phyloP scores from a whole-genome alignment of 2,329 filamentous ascomycete genomes.

The Chrysosporium keratinophilum region DNA sequence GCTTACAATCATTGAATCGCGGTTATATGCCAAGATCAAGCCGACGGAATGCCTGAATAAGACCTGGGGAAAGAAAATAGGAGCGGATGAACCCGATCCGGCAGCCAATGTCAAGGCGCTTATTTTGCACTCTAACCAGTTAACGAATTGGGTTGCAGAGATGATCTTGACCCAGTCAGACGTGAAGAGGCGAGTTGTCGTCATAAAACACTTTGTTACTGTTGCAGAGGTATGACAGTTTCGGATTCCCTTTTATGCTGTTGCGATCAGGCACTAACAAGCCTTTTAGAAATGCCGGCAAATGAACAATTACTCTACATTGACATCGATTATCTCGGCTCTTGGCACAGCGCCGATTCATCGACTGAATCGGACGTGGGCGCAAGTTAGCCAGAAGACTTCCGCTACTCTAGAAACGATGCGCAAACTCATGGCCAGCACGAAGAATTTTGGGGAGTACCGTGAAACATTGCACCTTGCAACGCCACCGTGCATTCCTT shows the following conservation, averaged over 20 bases:
- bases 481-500: constrained; percentile 94
- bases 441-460: constrained; percentile 97
- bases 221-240: constrained; percentile 66
- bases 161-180: constrained; percentile 96
- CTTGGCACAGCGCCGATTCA: constrained; percentile 90
- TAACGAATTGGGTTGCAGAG: constrained; percentile 98
- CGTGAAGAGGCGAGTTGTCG: constrained; percentile 88
- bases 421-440: constrained; percentile 90
- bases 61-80: constrained; percentile 95
- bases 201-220: constrained; percentile 96
- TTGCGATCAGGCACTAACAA: constrained; percentile 29
- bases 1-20: constrained; percentile 91
- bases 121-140: constrained; percentile 94
- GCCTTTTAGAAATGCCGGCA: constrained; percentile 68
- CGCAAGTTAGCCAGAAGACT: constrained; percentile 78
- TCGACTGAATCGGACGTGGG: constrained; percentile 86
- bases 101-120: constrained; percentile 91
- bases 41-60: constrained; percentile 95
- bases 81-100: constrained; percentile 55
- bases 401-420: constrained; percentile 74
- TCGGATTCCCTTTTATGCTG: neutral
- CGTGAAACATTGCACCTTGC: constrained; percentile 83
- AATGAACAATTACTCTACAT: constrained; percentile 92
- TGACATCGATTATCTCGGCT: constrained; percentile 96
- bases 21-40: constrained; percentile 89